These are phyloP conservation scores for Pontederia paniculata DNA, from an alignment of 176 grass and related monocot genomes.

Conservation along the genomic window DNA sequence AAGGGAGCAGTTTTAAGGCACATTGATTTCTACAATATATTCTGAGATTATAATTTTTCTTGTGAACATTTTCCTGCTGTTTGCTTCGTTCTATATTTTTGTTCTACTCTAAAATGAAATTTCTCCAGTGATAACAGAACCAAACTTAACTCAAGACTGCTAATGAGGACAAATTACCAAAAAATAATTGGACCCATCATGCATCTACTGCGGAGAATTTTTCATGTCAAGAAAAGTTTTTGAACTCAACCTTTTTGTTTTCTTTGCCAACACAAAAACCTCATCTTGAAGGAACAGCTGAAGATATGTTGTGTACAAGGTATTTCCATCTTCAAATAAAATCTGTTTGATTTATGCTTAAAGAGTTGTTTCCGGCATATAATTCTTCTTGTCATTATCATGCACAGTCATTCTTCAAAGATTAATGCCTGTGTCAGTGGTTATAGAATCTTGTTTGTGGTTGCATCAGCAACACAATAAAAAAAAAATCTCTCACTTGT, in stretches of 20 bases:
- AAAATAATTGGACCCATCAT: conserved; percentile 55
- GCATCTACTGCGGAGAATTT: conserved; percentile 31
- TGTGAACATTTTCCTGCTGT: too few species aligned
- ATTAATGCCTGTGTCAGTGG: too few species aligned
- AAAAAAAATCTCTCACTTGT: too few species aligned
- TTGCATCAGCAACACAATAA: too few species aligned
- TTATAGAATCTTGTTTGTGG: too few species aligned
- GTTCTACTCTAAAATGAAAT: not conserved
- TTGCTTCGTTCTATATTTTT: too few species aligned
- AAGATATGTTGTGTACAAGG: conserved; percentile 45
- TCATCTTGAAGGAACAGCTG: conserved; percentile 21
- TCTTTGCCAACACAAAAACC: conserved; percentile 70
- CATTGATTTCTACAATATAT: not conserved
- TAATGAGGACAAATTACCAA: conserved; percentile 31
- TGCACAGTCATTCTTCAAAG: too few species aligned
- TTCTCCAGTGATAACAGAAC: not conserved
- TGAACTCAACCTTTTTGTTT: conserved; percentile 65
- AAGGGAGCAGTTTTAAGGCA: conserved; percentile 5
- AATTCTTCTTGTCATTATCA: not conserved
- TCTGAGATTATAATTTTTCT: not conserved
- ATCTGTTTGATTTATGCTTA: conserved; percentile 8
- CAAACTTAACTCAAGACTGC: conserved; percentile 16
- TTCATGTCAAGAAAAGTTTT: conserved; percentile 38
- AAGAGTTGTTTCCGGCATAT: not conserved
- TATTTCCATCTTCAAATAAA: conserved; percentile 8